These are phyloP conservation scores for Sporothrix brunneoviolacea DNA, from an alignment of 2,329 filamentous ascomycete species.

Conservation along the genomic window DNA sequence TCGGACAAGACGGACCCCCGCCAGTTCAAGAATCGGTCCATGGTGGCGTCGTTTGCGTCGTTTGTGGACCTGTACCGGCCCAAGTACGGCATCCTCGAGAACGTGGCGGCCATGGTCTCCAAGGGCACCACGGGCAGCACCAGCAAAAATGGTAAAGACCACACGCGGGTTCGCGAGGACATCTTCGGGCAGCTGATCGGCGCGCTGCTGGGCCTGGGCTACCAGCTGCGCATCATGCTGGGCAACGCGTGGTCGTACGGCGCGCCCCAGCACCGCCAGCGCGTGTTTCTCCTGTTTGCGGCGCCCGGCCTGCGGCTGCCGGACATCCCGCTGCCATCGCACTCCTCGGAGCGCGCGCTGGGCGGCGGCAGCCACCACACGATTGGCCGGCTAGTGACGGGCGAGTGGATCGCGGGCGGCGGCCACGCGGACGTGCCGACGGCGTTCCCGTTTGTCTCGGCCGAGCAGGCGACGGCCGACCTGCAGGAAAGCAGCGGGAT, in stretches of 20 bases:
- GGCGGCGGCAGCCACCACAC: background rate
- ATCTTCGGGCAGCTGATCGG: constrained; percentile 69
- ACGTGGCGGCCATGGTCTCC: constrained; percentile 56
- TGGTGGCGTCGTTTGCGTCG: constrained; percentile 69
- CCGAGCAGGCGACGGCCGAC: constrained; percentile 47
- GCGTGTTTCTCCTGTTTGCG: constrained; percentile 66
- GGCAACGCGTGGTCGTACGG: constrained; percentile 66
- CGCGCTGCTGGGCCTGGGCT: constrained; percentile 67
- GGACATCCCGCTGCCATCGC: constrained; percentile 50
- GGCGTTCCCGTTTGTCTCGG: constrained; percentile 53
- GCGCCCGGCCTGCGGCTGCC: constrained; percentile 58
- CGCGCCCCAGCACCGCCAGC: constrained; percentile 56
- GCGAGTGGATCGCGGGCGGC: constrained; percentile 50
- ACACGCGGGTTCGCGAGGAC: too few species aligned
- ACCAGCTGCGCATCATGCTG: constrained; percentile 62
- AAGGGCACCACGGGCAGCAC: constrained; percentile 26
- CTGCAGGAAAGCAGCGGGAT: constrained; percentile 46
- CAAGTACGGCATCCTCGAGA: constrained; percentile 69
- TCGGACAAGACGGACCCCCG: constrained; percentile 43
- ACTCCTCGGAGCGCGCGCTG: constrained; percentile 33
- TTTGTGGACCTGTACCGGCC: constrained; percentile 70
- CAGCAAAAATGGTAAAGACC: too few species aligned
- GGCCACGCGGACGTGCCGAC: constrained; percentile 37
- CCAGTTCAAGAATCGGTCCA: constrained; percentile 64
- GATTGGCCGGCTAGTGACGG: constrained; percentile 55